These are phyloP conservation scores for Mortierella sp. DNA, from an alignment of 371 early-diverging fungal species.

Conservation along the genomic window DNA sequence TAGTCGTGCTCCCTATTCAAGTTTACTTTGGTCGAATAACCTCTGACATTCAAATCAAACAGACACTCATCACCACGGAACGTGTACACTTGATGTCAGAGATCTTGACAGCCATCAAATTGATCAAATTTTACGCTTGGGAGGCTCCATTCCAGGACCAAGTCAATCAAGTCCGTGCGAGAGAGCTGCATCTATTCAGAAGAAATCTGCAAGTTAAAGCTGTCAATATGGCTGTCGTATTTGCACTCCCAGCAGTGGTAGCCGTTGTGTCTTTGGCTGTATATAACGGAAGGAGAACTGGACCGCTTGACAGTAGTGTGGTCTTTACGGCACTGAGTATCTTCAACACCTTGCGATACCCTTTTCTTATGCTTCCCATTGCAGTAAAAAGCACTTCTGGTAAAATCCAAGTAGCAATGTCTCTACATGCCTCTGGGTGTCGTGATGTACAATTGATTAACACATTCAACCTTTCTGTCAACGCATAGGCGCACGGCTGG, in stretches of 20 bases:
- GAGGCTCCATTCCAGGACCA: slow-evolving; percentile 56
- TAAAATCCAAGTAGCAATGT: background rate
- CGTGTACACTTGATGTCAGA: slow-evolving; percentile 74
- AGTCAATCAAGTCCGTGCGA: slow-evolving; percentile 45
- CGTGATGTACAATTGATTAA: background rate
- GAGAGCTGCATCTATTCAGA: slow-evolving; percentile 47
- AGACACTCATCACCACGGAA: slow-evolving; percentile 56
- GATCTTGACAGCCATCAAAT: slow-evolving; percentile 74
- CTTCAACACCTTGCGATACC: slow-evolving; percentile 76
- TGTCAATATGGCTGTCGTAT: slow-evolving; percentile 34
- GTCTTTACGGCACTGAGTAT: slow-evolving; percentile 73
- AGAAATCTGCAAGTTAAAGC: slow-evolving; percentile 32
- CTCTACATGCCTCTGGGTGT: background rate
- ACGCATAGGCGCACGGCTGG: slow-evolving; percentile 54
- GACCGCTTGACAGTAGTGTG: slow-evolving; percentile 53
- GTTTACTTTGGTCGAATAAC: slow-evolving; percentile 34
- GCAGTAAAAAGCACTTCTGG: slow-evolving; percentile 66
- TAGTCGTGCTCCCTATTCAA: slow-evolving; percentile 52
- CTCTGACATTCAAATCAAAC: slow-evolving; percentile 51
- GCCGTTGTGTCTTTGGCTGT: slow-evolving; percentile 22
- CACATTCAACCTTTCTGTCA: background rate
- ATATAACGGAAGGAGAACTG: slow-evolving; percentile 22
- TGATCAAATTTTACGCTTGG: slow-evolving; percentile 79
- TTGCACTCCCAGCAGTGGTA: slow-evolving; percentile 35
- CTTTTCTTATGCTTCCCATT: slow-evolving; percentile 72